Evolutionary conservation across 1,284 basidiomycete genomes (phyloP).

Genomic region (Termitomyces sp.): DNA sequence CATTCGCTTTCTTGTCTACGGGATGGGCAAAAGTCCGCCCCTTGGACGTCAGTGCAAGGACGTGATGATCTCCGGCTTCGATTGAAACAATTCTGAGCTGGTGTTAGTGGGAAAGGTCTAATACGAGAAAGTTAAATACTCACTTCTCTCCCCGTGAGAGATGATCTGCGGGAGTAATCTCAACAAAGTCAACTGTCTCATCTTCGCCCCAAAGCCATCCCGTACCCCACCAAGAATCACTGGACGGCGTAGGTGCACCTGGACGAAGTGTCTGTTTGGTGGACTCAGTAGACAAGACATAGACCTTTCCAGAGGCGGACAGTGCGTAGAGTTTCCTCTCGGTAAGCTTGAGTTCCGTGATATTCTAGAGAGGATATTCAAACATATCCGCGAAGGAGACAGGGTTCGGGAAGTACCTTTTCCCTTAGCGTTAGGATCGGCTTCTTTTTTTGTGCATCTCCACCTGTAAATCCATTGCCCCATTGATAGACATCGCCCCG

Average conservation of each 20-base stretch:
- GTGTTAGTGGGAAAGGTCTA: neutral
- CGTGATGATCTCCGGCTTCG: slow-evolving; percentile 73
- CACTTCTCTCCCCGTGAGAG: slow-evolving; percentile 56
- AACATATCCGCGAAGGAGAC: neutral
- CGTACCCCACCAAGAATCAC: slow-evolving; percentile 49
- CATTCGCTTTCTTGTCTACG: slow-evolving; percentile 74
- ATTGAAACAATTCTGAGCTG: slow-evolving; percentile 65
- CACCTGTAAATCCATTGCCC: slow-evolving; percentile 63
- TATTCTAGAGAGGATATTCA: slow-evolving; percentile 48
- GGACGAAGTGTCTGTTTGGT: slow-evolving; percentile 41
- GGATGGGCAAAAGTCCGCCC: slow-evolving; percentile 83
- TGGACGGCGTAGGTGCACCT: slow-evolving; percentile 35
- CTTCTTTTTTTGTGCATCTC: slow-evolving; percentile 24
- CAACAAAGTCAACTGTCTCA: slow-evolving; percentile 42
- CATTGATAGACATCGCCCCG: slow-evolving; percentile 88
- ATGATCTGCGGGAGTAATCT: slow-evolving; percentile 43
- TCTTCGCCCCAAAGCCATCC: slow-evolving; percentile 57
- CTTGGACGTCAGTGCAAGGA: slow-evolving; percentile 79
- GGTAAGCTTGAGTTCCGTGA: slow-evolving; percentile 56
- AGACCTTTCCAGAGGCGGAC: slow-evolving; percentile 69
- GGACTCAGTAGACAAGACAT: slow-evolving; percentile 55
- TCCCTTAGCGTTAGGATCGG: slow-evolving; percentile 59
- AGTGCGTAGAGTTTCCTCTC: slow-evolving; percentile 65
- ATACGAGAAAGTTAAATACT: slow-evolving; percentile 10
- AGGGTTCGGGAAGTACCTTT: slow-evolving; percentile 47